A percentile compares a stretch with the other conserved stretches of the same genome.
phyloP scores from a whole-genome alignment of 116 monocot genomes.

The Posidonia oceanica region DNA sequence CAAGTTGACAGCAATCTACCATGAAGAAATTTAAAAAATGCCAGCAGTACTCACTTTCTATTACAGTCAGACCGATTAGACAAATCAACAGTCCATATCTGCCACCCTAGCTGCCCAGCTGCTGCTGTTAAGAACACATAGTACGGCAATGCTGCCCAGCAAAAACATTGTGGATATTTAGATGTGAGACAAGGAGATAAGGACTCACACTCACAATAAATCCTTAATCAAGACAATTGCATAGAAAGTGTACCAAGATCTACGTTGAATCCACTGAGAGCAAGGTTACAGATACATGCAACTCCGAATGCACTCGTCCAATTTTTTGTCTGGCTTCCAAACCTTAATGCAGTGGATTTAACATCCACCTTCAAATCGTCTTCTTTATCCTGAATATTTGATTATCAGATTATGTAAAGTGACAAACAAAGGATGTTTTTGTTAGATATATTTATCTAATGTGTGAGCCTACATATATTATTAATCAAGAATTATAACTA shows the following conservation, averaged over 20 bases:
- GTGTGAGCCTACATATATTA: no score
- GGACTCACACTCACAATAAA: background rate
- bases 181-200: background rate
- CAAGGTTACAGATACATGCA: slow-evolving; percentile 59
- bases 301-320: slow-evolving; percentile 78
- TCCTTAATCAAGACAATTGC: background rate
- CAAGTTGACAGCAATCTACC: background rate
- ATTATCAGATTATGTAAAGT: slow-evolving; percentile 1
- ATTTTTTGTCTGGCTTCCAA: slow-evolving; percentile 61
- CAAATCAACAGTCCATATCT: slow-evolving; percentile 76
- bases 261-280: slow-evolving; percentile 68
- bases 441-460: no score
- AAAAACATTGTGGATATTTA: slow-evolving; percentile 9
- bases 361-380: slow-evolving; percentile 85
- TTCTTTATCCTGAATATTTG: slow-evolving; percentile 69
- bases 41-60: slow-evolving; percentile 50
- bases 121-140: slow-evolving; percentile 67
- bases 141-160: slow-evolving; percentile 75
- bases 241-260: slow-evolving; percentile 53
- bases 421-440: background rate
- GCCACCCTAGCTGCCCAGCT: slow-evolving; percentile 74
- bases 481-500: no score
- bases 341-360: slow-evolving; percentile 94
- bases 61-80: slow-evolving; percentile 73
- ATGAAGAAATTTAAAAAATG: background rate